Conservation (phyloP, 768 basidiomycete species). For the Russula sp. region DNA sequence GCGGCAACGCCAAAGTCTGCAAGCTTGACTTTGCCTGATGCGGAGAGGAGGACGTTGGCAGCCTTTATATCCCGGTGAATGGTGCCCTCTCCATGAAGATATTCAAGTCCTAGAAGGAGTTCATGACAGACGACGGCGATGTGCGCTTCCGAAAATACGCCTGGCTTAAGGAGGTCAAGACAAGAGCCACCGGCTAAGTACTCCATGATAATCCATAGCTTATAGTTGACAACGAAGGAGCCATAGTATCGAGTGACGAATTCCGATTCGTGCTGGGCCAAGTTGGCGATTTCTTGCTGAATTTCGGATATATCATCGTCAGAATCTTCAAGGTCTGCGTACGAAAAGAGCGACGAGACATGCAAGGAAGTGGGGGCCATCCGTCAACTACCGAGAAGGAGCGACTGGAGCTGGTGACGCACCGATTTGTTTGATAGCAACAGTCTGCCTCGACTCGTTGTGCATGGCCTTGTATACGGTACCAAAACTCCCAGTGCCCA, state of each 20-base stretch:
- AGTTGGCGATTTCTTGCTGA: conserved; percentile 95
- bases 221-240: conserved; percentile 93
- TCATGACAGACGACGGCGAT: conserved; percentile 95
- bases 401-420: conserved; percentile 28
- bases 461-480: conserved; percentile 97
- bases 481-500: conserved; percentile 97
- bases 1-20: conserved; percentile 99
- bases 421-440: conserved; percentile 99
- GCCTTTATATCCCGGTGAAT: conserved; percentile 99
- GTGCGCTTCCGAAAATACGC: conserved; percentile 84
- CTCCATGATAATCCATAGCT: conserved; percentile 99
- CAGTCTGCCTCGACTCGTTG: conserved; percentile 88
- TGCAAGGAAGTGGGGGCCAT: neutral
- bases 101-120: conserved; percentile 86
- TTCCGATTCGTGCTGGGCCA: conserved; percentile 94
- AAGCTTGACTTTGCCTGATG: conserved; percentile 90
- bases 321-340: conserved; percentile 88
- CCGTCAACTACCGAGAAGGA: neutral
- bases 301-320: conserved; percentile 99
- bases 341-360: neutral
- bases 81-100: conserved; percentile 92
- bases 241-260: conserved; percentile 96
- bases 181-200: conserved; percentile 98
- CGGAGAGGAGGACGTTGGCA: conserved; percentile 88
- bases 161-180: conserved; percentile 90